Base-by-base conservation (phyloP, 306 rosid genomes). In the Casuarina cunninghamiana region DNA sequence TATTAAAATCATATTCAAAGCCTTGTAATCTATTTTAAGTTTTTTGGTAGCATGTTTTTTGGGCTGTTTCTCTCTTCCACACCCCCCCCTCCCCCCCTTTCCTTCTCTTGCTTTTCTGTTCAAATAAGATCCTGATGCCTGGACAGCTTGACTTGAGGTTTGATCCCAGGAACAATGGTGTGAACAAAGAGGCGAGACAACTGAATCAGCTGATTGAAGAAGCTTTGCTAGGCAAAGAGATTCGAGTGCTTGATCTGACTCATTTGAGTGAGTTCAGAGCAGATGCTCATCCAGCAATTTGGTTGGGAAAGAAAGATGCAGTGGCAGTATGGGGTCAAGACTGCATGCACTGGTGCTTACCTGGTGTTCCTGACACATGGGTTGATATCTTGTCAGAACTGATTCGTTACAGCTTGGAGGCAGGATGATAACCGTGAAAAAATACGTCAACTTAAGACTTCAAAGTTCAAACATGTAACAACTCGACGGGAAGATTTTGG, bases 291-390 rank as follows among this genome's bases (percentile, higher is more conserved):
- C 98, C 97, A 0, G 91, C 97, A 2, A 83, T 89, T 75, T 92
- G 98, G 97, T 84, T 92, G 81, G 97, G 98, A 78, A 85, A 82
- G 93, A 87, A 87, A 72, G 97, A 92, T 83, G 98, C 92, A 1
- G 95, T 94, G 19, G 81, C 86, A 72, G 74, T 89, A 62, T 94
- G 92, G 95, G 98, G 95, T 78, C 92, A 94, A 84, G 97, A 94
- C 74, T 94, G 97, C 86, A 86, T 94, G 95, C 98, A 94, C 79
- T 92, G 97, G 95, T 94, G 95, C 90, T 83, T 94, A 60, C 98
- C 97, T 12, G 93, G 98, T 54, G 86, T 94, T 11, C 98, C 97
- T 1, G 97, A 94, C 83, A 90, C 95, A 19, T 86, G 97, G 98
- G 90, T 89, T 73, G 97, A 94, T 84, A 83, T 90, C 54, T 86